Conservation (phyloP, 1,284 basidiomycete genomes). For the Pseudozyma tsukubaensis region DNA sequence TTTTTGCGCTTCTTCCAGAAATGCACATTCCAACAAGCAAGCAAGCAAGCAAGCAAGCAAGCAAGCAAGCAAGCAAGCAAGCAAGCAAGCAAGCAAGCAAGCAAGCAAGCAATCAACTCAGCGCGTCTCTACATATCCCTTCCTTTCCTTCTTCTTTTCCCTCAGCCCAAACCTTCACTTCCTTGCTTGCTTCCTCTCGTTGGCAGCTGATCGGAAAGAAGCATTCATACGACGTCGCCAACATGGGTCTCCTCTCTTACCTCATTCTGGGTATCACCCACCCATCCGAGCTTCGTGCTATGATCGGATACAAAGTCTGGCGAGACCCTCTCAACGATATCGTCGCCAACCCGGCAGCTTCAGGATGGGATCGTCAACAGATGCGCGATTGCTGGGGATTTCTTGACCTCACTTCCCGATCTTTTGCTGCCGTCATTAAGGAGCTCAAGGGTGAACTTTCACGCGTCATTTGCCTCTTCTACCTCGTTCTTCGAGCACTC, state of each 20-base stretch:
- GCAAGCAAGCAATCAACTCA: too few relatives aligned
- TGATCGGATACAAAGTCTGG: constrained; percentile 70
- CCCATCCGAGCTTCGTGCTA: constrained; percentile 67
- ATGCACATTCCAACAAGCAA: neutral
- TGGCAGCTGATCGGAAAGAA: neutral
- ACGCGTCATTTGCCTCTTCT: constrained; percentile 89
- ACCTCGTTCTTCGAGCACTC: constrained; percentile 89
- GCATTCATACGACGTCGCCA: neutral
- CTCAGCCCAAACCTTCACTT: neutral
- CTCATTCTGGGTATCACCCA: constrained; percentile 53
- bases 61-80: too few relatives aligned
- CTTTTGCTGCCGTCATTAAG: constrained; percentile 94
- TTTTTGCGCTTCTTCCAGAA: neutral
- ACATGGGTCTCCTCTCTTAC: constrained; percentile 38
- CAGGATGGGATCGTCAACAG: constrained; percentile 64
- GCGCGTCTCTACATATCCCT: neutral
- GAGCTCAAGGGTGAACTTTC: constrained; percentile 95
- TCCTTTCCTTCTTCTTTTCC: neutral
- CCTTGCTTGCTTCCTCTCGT: neutral
- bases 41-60: too few relatives aligned
- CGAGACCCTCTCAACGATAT: constrained; percentile 70
- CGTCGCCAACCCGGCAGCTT: constrained; percentile 65
- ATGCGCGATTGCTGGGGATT: constrained; percentile 94
- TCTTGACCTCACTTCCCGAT: constrained; percentile 87
- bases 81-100: too few relatives aligned